These are phyloP conservation scores for Diaporthe velutina DNA, from an alignment of 2,329 filamentous ascomycete species.

Conservation along the genomic window DNA sequence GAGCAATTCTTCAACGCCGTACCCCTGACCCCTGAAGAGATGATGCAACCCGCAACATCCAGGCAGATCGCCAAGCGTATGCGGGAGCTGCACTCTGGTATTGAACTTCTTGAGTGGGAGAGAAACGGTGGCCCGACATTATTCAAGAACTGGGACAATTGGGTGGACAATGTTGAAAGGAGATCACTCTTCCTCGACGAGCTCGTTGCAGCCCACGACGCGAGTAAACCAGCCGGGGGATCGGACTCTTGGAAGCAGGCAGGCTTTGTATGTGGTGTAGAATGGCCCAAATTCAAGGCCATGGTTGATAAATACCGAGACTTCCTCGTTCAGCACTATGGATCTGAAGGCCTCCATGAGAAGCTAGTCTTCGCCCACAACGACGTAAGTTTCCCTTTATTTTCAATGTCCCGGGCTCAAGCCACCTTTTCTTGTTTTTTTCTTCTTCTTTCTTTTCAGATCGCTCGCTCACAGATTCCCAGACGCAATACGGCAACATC, in stretches of 20 bases:
- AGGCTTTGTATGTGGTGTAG: constrained; percentile 85
- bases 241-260: constrained; percentile 72
- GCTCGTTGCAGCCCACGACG: constrained; percentile 42
- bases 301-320: constrained; percentile 82
- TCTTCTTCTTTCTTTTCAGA: too few species aligned
- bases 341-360: constrained; percentile 74
- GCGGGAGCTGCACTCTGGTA: constrained; percentile 93
- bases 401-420: not conserved
- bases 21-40: constrained; percentile 80
- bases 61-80: constrained; percentile 97
- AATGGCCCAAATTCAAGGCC: constrained; percentile 83
- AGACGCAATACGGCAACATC: constrained; percentile 99
- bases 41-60: constrained; percentile 86
- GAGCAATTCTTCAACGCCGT: constrained; percentile 93
- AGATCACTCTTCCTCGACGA: constrained; percentile 68
- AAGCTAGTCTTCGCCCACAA: constrained; percentile 96
- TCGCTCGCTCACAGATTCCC: constrained; percentile 19
- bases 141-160: constrained; percentile 95
- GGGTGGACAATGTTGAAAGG: constrained; percentile 77
- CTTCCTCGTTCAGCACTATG: constrained; percentile 80
- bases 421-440: not conserved
- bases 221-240: constrained; percentile 39
- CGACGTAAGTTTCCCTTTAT: constrained; percentile 73
- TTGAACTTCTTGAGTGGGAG: constrained; percentile 86
- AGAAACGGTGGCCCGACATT: constrained; percentile 83